A percentile compares a stretch with the other conserved stretches of the same genome.
These are phyloP conservation scores for Lactarius deliciosus DNA, from an alignment of 768 basidiomycete genomes.

Conservation along the genomic window DNA sequence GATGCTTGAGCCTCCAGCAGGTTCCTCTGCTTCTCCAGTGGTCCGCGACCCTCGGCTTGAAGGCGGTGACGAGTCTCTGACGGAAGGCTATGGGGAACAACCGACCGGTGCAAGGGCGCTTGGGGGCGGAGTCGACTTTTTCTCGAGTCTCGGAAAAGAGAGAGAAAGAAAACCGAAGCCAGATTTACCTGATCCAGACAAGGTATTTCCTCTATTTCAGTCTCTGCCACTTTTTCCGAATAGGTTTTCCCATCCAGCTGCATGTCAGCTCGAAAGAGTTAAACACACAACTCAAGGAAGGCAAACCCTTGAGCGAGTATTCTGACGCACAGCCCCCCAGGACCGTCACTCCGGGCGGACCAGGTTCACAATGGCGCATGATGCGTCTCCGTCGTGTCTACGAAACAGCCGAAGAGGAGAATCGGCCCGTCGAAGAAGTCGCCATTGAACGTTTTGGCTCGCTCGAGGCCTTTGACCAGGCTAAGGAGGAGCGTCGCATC, in stretches of 20 bases:
- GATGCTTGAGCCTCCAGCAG: constrained; percentile 67
- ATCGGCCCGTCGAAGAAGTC: constrained; percentile 66
- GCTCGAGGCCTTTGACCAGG: constrained; percentile 84
- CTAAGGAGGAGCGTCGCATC: constrained; percentile 79
- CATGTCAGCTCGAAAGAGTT: constrained; percentile 62
- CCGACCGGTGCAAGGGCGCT: constrained; percentile 46
- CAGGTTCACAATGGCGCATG: constrained; percentile 97
- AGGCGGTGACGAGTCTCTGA: constrained; percentile 50
- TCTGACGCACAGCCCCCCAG: constrained; percentile 47
- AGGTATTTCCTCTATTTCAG: constrained; percentile 45
- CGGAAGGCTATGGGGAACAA: constrained; percentile 64
- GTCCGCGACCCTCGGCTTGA: constrained; percentile 31
- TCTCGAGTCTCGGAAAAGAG: constrained; percentile 82
- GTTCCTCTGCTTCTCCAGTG: constrained; percentile 31
- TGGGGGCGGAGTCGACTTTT: constrained; percentile 78
- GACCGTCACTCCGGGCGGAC: constrained; percentile 73
- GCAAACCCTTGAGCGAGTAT: constrained; percentile 40
- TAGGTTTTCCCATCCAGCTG: constrained; percentile 43
- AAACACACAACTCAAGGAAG: constrained; percentile 55
- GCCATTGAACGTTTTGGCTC: constrained; percentile 88
- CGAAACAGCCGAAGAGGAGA: constrained; percentile 88
- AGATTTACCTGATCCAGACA: constrained; percentile 66
- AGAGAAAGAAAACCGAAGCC: constrained; percentile 60
- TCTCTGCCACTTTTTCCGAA: neutral
- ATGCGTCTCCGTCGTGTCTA: constrained; percentile 89